Evolutionary conservation across 2,329 filamentous ascomycete genomes (phyloP), one percentile per base, ranked within the genome.

Genomic region (Verticillium nubilum): DNA sequence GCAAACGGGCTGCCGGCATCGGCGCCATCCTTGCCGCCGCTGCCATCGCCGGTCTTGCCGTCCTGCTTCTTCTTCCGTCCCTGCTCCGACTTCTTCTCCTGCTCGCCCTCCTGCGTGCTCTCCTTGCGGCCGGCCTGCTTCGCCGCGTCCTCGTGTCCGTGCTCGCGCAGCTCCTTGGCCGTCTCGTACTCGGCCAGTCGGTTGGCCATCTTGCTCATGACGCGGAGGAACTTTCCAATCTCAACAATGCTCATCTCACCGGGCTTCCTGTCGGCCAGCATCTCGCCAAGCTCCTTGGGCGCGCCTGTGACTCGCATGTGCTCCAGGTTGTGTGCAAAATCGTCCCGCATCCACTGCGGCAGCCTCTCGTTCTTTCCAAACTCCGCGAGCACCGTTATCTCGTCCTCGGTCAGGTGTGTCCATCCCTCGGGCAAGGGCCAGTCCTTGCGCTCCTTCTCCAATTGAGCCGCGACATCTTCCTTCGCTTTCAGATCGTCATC

Each of bases 251-350:
- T 59, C 52, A 78, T 69, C 65, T 66, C 66, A 29, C 70, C 62
- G 64, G 80, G 80, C 56, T 85, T 79, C 72, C 88, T 82, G 64
- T 83, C 81, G 37, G 73, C 69, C 50, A 85, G 72, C 61, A 86
- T 67, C 42, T 88, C 81, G 58, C 83, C 81, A 19, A 92, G 74
- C 69, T 92, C 90, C 25, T 75, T 67, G 1, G 91, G 90, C 17
- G 92, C 84, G 10, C 92, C 92, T 50, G 86, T 80, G 61, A 80
- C 79, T 74, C 87, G 85, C 62, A 94, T 80, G 28, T 81, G 77
- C 62, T 82, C 76, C n/a, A 90, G 74, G 9, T 86, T 79, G 54
- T 83, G 79, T 60, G 86, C 80, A 60, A 92, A 72, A 25, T 81
- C 76, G 56, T 84, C 74, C 42, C 79, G 78, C 73, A 91, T 86